A percentile compares a stretch with the other conserved stretches of the same genome.
Evolutionary conservation across 495 filamentous ascomycete genomes (phyloP).

Genomic region (Xylaria bambusicola): DNA sequence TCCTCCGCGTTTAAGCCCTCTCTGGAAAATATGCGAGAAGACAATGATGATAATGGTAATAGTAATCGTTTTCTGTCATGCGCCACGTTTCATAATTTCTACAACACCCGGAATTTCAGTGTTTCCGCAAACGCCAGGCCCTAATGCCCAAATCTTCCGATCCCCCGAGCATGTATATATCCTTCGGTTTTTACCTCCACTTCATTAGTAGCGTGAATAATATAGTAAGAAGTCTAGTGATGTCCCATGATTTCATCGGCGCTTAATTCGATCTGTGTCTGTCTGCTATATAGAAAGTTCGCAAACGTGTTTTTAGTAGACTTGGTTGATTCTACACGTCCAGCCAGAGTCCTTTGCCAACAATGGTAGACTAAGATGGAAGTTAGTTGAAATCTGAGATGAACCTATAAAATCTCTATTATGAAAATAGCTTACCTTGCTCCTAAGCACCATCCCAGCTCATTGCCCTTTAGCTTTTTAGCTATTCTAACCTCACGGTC

Average conservation of each 20-base stretch:
- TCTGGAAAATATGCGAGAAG: no score
- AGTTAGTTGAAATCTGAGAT: slow-evolving; percentile 42
- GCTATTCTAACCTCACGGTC: slow-evolving; percentile 95
- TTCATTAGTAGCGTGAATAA: slow-evolving; percentile 8
- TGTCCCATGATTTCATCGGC: slow-evolving; percentile 12
- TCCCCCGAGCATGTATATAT: slow-evolving; percentile 12
- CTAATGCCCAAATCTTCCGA: slow-evolving; percentile 1
- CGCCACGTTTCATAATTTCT: slow-evolving; percentile 10
- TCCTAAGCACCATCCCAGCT: slow-evolving; percentile 96
- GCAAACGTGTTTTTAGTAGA: slow-evolving; percentile 33
- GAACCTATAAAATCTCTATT: no score
- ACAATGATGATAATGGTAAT: no score
- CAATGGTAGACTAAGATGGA: slow-evolving; percentile 42
- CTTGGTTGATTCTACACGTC: slow-evolving; percentile 50
- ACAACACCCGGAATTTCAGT: neutral
- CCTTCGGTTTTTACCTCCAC: neutral
- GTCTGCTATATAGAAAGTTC: neutral
- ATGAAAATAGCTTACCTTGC: slow-evolving; percentile 67
- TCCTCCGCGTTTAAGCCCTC: no score
- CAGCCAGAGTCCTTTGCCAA: slow-evolving; percentile 49
- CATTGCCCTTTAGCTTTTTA: slow-evolving; percentile 97
- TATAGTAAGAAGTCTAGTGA: slow-evolving; percentile 4
- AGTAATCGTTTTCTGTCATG: slow-evolving; percentile 10
- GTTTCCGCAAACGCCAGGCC: slow-evolving; percentile 18
- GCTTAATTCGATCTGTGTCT: neutral